A percentile compares a stretch with the other conserved stretches of the same genome.
Evolutionary conservation across 139 green algal species (phyloP).

Genomic region (Astrephomene gubernaculifera): DNA sequence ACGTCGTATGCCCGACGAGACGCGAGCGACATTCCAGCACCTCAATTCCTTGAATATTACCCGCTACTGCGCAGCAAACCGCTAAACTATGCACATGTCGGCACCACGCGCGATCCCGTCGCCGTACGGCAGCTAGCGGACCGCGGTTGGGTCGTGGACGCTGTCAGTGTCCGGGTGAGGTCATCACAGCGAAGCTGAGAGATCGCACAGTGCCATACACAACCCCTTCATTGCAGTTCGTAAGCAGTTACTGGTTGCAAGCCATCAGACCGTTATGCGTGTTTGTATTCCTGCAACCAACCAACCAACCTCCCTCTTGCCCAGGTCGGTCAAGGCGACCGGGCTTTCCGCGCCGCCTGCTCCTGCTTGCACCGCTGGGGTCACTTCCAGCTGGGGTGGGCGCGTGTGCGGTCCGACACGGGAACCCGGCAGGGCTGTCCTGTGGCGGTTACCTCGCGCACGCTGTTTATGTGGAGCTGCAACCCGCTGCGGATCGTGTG

Average conservation of each 20-base stretch:
- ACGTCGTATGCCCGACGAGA: background rate
- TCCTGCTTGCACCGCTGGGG: slow-evolving; percentile 54
- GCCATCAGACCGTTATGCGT: background rate
- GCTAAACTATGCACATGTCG: background rate
- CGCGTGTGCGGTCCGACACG: slow-evolving; percentile 51
- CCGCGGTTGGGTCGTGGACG: slow-evolving; percentile 12
- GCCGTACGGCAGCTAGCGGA: background rate
- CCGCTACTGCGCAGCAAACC: background rate
- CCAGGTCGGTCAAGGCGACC: slow-evolving; percentile 60
- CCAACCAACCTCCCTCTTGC: background rate
- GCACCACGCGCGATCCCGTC: background rate
- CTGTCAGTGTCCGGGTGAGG: background rate
- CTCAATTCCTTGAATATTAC: background rate
- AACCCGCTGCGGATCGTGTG: slow-evolving; percentile 65
- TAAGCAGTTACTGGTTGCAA: background rate
- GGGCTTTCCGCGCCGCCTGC: slow-evolving; percentile 49
- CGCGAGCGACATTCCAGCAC: background rate
- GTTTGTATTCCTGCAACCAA: background rate
- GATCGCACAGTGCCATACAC: background rate
- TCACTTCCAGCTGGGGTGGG: slow-evolving; percentile 73
- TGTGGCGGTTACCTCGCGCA: slow-evolving; percentile 58
- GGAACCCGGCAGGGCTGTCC: slow-evolving; percentile 12
- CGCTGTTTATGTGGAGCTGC: slow-evolving; percentile 64
- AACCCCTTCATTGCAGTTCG: background rate
- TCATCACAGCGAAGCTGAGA: background rate